phyloP scores from a whole-genome alignment of 139 green algal species.

The Microglena sp. region DNA sequence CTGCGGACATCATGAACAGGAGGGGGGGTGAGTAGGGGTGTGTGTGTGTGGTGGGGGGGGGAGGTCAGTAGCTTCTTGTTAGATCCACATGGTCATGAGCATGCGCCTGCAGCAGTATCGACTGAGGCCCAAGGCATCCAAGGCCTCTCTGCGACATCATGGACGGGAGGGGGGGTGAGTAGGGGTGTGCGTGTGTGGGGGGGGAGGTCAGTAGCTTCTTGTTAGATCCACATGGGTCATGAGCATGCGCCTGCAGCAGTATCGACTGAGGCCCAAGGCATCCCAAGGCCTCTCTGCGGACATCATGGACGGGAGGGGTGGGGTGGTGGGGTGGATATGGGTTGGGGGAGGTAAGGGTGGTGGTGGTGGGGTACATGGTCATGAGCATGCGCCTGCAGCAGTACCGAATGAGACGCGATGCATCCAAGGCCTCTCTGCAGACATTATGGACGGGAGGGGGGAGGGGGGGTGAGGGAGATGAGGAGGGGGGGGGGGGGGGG shows the following conservation, averaged over 20 bases:
- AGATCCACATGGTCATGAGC: conserved; percentile 98
- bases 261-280: conserved; percentile 81
- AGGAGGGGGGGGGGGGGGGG: too few relatives aligned
- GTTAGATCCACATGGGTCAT: conserved; percentile 97
- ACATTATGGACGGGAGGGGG: too few relatives aligned
- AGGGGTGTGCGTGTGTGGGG: too few relatives aligned
- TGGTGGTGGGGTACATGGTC: too few relatives aligned
- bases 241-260: conserved; percentile 98
- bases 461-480: too few relatives aligned
- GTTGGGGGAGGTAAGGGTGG: too few relatives aligned
- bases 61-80: conserved; percentile 95
- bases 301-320: too few relatives aligned
- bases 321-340: too few relatives aligned
- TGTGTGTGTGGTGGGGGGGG: background rate
- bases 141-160: conserved; percentile 90
- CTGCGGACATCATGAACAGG: too few relatives aligned
- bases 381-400: conserved; percentile 99
- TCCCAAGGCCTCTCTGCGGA: conserved; percentile 95
- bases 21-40: too few relatives aligned
- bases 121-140: conserved; percentile 86
- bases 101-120: conserved; percentile 98
- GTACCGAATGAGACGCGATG: conserved; percentile 86
- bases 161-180: too few relatives aligned
- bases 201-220: conserved; percentile 98
- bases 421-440: conserved; percentile 93